Evolutionary conservation across 2,329 filamentous ascomycete genomes (phyloP).

Genomic region (Alternaria sp.): DNA sequence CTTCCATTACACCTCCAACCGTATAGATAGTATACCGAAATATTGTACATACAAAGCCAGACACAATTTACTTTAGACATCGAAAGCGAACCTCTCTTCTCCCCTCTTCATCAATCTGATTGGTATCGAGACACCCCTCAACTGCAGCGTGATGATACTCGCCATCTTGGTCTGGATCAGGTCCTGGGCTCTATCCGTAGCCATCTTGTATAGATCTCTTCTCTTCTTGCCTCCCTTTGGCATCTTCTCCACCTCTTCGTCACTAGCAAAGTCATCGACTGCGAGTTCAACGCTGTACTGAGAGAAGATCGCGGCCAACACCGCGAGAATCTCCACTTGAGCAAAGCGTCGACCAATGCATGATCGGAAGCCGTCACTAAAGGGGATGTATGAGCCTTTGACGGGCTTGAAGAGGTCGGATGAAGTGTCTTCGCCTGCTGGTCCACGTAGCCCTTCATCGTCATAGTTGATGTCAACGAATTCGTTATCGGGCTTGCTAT

Average conservation of each 20-base stretch:
- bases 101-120: conserved; percentile 73
- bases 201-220: conserved; percentile 65
- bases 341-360: conserved; percentile 64
- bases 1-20: not conserved
- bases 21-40: not conserved
- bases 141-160: conserved; percentile 74
- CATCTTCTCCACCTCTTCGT: conserved; percentile 51
- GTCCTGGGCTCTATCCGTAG: conserved; percentile 61
- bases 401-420: conserved; percentile 61
- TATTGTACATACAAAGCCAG: not conserved
- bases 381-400: conserved; percentile 62
- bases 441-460: conserved; percentile 64
- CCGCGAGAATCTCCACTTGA: conserved; percentile 63
- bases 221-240: conserved; percentile 56
- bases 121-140: conserved; percentile 67
- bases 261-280: conserved; percentile 57
- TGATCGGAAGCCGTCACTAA: conserved; percentile 62
- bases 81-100: conserved; percentile 67
- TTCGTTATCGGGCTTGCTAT: conserved; percentile 30
- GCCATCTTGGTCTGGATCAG: conserved; percentile 62
- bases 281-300: conserved; percentile 73
- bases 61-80: not conserved
- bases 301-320: conserved; percentile 60
- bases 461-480: conserved; percentile 51
- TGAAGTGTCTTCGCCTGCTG: conserved; percentile 66